Conservation (phyloP, 2,329 filamentous ascomycete genomes). For the Aspergillus costaricaensis region DNA sequence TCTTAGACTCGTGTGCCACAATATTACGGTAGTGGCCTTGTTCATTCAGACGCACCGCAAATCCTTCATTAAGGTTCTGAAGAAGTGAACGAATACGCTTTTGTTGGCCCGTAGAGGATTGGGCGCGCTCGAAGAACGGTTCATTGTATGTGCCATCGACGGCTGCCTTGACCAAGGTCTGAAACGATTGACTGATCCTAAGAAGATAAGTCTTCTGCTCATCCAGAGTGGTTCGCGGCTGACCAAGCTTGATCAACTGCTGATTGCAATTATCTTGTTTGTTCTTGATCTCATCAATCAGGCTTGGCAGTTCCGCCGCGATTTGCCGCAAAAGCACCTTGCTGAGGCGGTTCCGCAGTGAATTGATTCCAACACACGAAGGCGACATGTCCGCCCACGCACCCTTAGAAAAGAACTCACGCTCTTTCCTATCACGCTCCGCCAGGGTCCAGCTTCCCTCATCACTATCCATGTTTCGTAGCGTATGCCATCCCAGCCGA, state of each 20-base stretch:
- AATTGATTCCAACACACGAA: slow-evolving; percentile 26
- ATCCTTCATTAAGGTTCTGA: slow-evolving; percentile 27
- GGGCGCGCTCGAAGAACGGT: slow-evolving; percentile 32
- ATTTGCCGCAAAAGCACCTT: slow-evolving; percentile 38
- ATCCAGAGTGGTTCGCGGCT: slow-evolving; percentile 25
- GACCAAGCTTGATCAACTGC: slow-evolving; percentile 28
- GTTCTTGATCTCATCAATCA: slow-evolving; percentile 42
- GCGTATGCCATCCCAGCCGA: slow-evolving; percentile 53
- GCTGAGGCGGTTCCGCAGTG: slow-evolving; percentile 35
- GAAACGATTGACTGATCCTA: slow-evolving; percentile 42
- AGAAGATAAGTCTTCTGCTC: slow-evolving; percentile 32
- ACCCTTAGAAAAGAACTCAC: slow-evolving; percentile 33
- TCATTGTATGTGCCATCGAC: slow-evolving; percentile 38
- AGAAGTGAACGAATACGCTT: slow-evolving; percentile 37
- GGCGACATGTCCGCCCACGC: slow-evolving; percentile 30
- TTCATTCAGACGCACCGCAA: slow-evolving; percentile 20
- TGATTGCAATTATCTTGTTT: slow-evolving; percentile 37
- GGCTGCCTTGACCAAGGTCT: slow-evolving; percentile 36
- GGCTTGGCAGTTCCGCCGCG: slow-evolving; percentile 33
- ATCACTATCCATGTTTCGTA: slow-evolving; percentile 49
- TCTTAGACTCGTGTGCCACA: background rate
- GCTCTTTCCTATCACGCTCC: slow-evolving; percentile 34
- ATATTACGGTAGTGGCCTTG: slow-evolving; percentile 13
- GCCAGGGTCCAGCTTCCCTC: slow-evolving; percentile 25
- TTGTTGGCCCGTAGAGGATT: slow-evolving; percentile 25